Conservation (phyloP, 768 basidiomycete genomes). For the Pholiota microspora region DNA sequence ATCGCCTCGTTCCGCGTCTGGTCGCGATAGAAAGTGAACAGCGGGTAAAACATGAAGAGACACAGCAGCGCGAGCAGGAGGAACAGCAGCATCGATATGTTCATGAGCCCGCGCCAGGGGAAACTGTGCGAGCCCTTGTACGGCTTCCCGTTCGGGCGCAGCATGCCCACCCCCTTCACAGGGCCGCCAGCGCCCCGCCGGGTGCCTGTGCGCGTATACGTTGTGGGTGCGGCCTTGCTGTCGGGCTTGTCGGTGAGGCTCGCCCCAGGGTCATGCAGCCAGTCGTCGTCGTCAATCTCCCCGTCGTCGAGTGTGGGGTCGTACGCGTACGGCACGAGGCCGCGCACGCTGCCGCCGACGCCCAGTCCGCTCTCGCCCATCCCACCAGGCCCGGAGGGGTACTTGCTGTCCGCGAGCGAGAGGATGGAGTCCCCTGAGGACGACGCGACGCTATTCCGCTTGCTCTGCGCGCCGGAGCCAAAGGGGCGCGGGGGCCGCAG, state of each 20-base stretch:
- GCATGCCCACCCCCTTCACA: constrained; percentile 8
- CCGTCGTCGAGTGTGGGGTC: constrained; percentile 60
- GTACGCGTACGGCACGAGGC: constrained; percentile 67
- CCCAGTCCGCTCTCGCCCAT: constrained; percentile 2
- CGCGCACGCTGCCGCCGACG: constrained; percentile 22
- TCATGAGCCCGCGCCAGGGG: constrained; percentile 52
- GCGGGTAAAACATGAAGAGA: constrained; percentile 84
- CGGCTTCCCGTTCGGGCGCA: constrained; percentile 10
- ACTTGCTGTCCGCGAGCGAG: constrained; percentile 67
- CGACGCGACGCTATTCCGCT: constrained; percentile 32
- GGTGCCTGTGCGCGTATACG: neutral
- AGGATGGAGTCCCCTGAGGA: constrained; percentile 38
- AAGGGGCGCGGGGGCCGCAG: constrained; percentile 32
- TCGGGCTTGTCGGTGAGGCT: neutral
- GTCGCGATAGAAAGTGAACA: constrained; percentile 48
- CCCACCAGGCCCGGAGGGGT: constrained; percentile 39
- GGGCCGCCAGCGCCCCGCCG: neutral
- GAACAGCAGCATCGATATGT: constrained; percentile 65
- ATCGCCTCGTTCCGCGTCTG: constrained; percentile 40
- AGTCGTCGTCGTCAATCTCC: constrained; percentile 72
- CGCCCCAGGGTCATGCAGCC: constrained; percentile 52
- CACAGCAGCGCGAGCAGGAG: constrained; percentile 61
- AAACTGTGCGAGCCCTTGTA: constrained; percentile 23
- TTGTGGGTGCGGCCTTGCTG: neutral
- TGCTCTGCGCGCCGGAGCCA: constrained; percentile 11